These are phyloP conservation scores for Schizonepeta tenuifolia DNA, from an alignment of 257 asterid species.

Conservation along the genomic window DNA sequence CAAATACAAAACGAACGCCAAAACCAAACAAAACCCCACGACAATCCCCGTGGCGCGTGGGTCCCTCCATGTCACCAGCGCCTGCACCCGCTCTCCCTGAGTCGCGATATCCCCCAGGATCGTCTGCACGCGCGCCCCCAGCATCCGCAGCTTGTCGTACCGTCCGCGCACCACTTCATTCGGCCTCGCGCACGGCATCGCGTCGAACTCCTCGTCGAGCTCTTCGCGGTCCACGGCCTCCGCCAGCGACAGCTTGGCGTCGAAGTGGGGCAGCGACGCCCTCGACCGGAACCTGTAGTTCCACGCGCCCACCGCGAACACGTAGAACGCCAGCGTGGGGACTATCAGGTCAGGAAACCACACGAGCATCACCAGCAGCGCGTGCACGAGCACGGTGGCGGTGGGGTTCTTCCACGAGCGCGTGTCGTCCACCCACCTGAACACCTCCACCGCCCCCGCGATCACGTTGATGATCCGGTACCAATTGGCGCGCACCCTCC, in stretches of 20 bases:
- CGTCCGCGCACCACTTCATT: conserved; percentile 65
- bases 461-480: conserved; percentile 68
- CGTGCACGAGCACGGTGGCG: conserved; percentile 73
- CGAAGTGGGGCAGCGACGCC: conserved; percentile 64
- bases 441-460: conserved; percentile 64
- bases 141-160: conserved; percentile 68
- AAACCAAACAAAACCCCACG: conserved; percentile 64
- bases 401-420: conserved; percentile 89
- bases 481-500: conserved; percentile 84
- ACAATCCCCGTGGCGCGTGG: conserved; percentile 95
- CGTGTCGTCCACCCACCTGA: conserved; percentile 80
- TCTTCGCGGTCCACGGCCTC: conserved; percentile 71
- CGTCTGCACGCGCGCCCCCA: conserved; percentile 82
- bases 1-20: conserved; percentile 65
- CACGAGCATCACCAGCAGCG: conserved; percentile 66
- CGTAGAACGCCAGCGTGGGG: conserved; percentile 77
- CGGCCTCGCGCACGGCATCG: conserved; percentile 61
- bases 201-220: conserved; percentile 82
- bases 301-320: conserved; percentile 79
- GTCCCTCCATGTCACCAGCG: conserved; percentile 86
- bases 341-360: conserved; percentile 81
- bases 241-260: conserved; percentile 62
- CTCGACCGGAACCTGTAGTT: conserved; percentile 68
- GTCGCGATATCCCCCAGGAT: conserved; percentile 79
- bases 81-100: conserved; percentile 83